phyloP scores from a whole-genome alignment of 2,329 filamentous ascomycete genomes.

The Aspergillus latus region DNA sequence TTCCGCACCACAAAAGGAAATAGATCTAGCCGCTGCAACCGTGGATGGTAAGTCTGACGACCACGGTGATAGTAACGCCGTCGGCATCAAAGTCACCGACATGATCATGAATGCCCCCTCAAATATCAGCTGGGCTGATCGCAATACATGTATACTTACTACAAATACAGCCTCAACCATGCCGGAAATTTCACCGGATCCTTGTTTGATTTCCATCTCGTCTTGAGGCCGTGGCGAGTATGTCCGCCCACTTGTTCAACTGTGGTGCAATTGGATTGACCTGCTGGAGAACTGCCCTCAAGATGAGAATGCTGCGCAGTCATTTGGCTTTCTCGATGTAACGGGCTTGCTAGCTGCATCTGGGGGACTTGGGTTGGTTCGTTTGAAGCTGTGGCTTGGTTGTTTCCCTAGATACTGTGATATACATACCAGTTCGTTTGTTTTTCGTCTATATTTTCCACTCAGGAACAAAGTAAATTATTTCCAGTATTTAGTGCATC shows the following conservation, averaged over 20 bases:
- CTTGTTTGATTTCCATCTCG: constrained; percentile 7
- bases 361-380: too few species aligned
- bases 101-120: neutral
- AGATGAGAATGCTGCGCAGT: neutral
- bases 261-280: neutral
- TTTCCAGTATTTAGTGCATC: too few species aligned
- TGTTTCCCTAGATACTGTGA: too few species aligned
- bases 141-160: constrained; percentile 4
- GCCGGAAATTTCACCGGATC: neutral
- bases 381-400: too few species aligned
- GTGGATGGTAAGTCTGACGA: constrained; percentile 12
- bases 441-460: too few species aligned
- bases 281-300: constrained; percentile 5
- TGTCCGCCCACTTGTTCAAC: neutral
- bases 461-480: too few species aligned
- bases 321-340: neutral
- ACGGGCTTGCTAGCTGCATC: neutral
- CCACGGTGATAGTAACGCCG: neutral
- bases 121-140: neutral
- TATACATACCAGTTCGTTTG: too few species aligned
- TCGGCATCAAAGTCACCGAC: constrained; percentile 14
- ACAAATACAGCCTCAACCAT: too few species aligned
- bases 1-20: neutral
- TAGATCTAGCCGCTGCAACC: constrained; percentile 18
- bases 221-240: constrained; percentile 2